A percentile compares a stretch with the other conserved stretches of the same genome.
Conservation (phyloP, 176 grass and related monocot species). For the Oryza nivara region DNA sequence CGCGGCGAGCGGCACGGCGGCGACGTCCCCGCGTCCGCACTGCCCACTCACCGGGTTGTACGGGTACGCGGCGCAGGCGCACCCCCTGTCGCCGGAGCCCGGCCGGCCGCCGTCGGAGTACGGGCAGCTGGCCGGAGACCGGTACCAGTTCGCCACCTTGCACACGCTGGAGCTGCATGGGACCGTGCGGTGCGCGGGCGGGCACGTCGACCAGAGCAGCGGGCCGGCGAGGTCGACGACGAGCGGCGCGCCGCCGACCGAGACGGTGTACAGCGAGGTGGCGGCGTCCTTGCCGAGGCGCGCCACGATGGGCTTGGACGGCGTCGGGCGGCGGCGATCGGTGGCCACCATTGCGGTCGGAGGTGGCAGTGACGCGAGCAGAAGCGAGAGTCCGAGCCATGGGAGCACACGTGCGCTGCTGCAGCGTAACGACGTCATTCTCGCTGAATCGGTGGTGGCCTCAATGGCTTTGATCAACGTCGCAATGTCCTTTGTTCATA, state of each 20-base stretch:
- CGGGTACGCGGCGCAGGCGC: constrained; percentile 34
- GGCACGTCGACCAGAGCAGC: constrained; percentile 41
- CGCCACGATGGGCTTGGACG: constrained; percentile 12
- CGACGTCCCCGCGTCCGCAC: constrained; percentile 30
- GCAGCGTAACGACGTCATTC: too few relatives aligned
- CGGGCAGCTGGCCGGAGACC: not conserved
- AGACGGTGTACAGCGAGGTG: constrained; percentile 40
- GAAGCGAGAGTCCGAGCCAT: not conserved
- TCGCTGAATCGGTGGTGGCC: too few relatives aligned
- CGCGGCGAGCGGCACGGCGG: constrained; percentile 22
- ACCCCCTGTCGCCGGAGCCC: not conserved
- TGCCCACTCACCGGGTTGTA: constrained; percentile 23
- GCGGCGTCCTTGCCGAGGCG: constrained; percentile 20
- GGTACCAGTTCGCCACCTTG: not conserved
- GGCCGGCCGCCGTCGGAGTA: not conserved
- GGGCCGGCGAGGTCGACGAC: constrained; percentile 37
- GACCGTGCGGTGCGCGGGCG: constrained; percentile 10
- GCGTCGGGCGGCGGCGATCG: too few relatives aligned
- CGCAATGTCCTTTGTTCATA: too few relatives aligned
- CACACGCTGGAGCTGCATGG: not conserved
- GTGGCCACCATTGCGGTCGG: not conserved
- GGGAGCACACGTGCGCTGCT: not conserved
- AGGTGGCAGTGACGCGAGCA: constrained; percentile 1
- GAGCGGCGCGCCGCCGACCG: constrained; percentile 25
- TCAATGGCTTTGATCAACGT: too few relatives aligned